These are phyloP conservation scores for Sporothrix globosa DNA, from an alignment of 2,329 filamentous ascomycete genomes.

Conservation along the genomic window DNA sequence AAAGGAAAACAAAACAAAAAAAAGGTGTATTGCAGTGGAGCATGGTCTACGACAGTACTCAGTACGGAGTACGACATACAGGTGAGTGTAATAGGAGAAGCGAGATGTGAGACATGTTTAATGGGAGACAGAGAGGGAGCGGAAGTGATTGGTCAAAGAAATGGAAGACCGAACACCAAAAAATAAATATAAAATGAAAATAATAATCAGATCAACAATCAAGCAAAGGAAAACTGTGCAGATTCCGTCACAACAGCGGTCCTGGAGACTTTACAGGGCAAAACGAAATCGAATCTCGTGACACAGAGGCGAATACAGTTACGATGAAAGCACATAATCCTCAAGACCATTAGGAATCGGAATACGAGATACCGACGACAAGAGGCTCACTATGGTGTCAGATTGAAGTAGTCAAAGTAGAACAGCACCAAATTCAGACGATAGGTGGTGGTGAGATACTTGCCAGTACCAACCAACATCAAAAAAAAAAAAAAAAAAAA, in stretches of 20 bases:
- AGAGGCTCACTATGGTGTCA: background rate
- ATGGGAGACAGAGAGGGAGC: background rate
- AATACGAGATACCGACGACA: background rate
- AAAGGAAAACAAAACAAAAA: constrained; percentile 19
- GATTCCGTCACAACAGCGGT: background rate
- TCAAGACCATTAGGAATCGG: background rate
- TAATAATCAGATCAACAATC: background rate
- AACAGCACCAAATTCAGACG: background rate
- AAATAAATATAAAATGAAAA: background rate
- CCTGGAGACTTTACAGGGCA: background rate
- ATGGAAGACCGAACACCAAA: background rate
- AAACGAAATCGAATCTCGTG: background rate
- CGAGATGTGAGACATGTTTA: constrained; percentile 16
- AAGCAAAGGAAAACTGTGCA: background rate
- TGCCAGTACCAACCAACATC: background rate
- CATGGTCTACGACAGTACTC: background rate
- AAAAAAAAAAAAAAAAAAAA: background rate
- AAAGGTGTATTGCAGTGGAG: background rate
- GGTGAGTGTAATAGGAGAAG: background rate
- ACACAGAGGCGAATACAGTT: background rate
- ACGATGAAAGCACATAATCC: background rate
- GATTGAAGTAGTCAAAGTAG: background rate
- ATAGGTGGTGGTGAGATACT: constrained; percentile 6
- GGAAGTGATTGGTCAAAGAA: constrained; percentile 1
- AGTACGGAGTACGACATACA: no score